phyloP scores from a whole-genome alignment of 2,329 filamentous ascomycete species.

The Clonostachys rosea region DNA sequence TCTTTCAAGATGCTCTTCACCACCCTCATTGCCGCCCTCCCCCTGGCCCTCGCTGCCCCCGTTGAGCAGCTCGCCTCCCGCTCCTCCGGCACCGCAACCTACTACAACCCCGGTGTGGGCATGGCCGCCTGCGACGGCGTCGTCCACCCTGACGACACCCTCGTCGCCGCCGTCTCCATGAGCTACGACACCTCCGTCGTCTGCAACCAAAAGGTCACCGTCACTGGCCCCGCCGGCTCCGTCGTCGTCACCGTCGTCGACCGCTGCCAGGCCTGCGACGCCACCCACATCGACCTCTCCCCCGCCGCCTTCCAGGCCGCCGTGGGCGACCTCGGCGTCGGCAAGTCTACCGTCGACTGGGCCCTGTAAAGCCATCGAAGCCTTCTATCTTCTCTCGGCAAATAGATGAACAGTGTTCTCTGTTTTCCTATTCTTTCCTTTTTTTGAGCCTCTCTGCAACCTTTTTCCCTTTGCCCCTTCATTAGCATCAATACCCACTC shows the following conservation, averaged over 20 bases:
- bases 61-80: too few relatives aligned
- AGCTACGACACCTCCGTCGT: conserved; percentile 28
- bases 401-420: neutral
- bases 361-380: neutral
- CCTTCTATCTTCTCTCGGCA: neutral
- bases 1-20: too few relatives aligned
- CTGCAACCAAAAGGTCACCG: conserved; percentile 63
- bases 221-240: conserved; percentile 38
- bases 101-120: conserved; percentile 61
- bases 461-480: neutral
- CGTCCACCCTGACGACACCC: conserved; percentile 54
- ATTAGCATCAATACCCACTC: neutral
- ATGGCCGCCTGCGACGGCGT: conserved; percentile 60
- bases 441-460: neutral
- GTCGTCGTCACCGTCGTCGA: conserved; percentile 65
- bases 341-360: conserved; percentile 15
- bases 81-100: conserved; percentile 42
- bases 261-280: conserved; percentile 48
- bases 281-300: conserved; percentile 43
- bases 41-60: too few relatives aligned
- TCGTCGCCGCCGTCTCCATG: conserved; percentile 63
- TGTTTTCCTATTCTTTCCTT: neutral
- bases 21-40: too few relatives aligned
- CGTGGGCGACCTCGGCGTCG: conserved; percentile 20
- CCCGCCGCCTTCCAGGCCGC: conserved; percentile 38